Conservation (phyloP, 306 rosid genomes). For the Ammopiptanthus mongolicus region DNA sequence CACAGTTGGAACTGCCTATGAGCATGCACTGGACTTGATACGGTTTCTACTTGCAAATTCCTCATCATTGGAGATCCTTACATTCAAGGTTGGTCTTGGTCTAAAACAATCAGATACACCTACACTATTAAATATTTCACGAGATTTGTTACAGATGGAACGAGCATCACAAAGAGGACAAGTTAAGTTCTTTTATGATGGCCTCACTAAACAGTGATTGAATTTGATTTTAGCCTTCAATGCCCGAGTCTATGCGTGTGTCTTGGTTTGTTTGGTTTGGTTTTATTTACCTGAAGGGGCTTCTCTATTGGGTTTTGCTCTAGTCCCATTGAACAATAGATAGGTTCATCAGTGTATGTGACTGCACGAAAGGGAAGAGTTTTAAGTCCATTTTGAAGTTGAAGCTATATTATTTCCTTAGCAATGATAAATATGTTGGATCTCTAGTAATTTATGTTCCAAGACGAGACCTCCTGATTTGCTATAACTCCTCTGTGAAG, state of each 20-base stretch:
- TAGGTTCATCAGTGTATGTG: not conserved
- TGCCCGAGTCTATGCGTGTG: not conserved
- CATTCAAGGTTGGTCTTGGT: not conserved
- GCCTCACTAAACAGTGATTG: not conserved
- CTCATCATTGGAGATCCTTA: not conserved
- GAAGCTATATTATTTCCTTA: not conserved
- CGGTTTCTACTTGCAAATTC: slow-evolving; percentile 4
- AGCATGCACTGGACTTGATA: not conserved
- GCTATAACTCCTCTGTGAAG: too few species aligned
- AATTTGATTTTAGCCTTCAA: not conserved
- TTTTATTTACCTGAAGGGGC: not conserved
- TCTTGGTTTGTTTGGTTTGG: not conserved
- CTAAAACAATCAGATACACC: not conserved
- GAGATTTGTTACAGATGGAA: not conserved
- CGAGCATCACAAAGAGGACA: slow-evolving; percentile 13
- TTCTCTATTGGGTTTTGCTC: not conserved
- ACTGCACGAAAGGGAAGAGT: too few species aligned
- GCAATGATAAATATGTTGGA: too few species aligned
- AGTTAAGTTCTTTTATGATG: not conserved
- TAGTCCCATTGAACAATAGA: not conserved
- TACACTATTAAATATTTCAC: not conserved
- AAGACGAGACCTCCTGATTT: too few species aligned
- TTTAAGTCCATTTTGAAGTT: too few species aligned
- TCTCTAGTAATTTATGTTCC: not conserved
- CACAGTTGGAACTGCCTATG: not conserved